phyloP scores from a whole-genome alignment of 371 early-diverging fungal genomes.

The Mucor indicus region DNA sequence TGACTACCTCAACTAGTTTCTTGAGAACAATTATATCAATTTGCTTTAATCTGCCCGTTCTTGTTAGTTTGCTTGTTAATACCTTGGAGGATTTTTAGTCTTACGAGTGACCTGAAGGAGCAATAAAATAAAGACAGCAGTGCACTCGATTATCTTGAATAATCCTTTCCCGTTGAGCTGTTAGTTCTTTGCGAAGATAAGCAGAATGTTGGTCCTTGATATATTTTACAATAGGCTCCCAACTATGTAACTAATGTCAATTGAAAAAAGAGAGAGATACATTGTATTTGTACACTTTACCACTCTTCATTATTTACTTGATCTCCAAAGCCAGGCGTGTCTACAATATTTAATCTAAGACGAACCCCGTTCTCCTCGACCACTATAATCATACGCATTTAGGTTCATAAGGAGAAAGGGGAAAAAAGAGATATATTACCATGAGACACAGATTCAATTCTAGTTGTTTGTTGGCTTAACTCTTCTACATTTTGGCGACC shows the following conservation, averaged over 20 bases:
- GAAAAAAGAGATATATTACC: constrained; percentile 35
- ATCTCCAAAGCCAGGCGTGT: constrained; percentile 78
- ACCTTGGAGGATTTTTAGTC: constrained; percentile 16
- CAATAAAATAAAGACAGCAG: constrained; percentile 75
- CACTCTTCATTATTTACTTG: constrained; percentile 88
- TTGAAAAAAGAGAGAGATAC: too few species aligned
- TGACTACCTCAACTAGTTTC: constrained; percentile 67
- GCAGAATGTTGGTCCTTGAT: constrained; percentile 91
- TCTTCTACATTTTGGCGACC: constrained; percentile 71
- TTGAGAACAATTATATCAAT: constrained; percentile 77
- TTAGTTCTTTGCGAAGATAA: constrained; percentile 84
- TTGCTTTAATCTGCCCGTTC: constrained; percentile 75
- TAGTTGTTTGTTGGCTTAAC: constrained; percentile 73
- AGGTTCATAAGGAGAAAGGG: too few species aligned
- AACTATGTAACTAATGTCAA: too few species aligned
- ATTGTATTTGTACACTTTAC: too few species aligned
- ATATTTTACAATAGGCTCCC: constrained; percentile 89
- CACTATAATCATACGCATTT: constrained; percentile 51
- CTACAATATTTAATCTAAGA: constrained; percentile 79
- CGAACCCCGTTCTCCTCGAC: constrained; percentile 84
- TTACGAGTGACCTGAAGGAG: constrained; percentile 72
- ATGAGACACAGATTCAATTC: constrained; percentile 81
- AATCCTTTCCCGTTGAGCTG: constrained; percentile 77
- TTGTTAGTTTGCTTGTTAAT: too few species aligned
- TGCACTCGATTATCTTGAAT: constrained; percentile 86